Evolutionary conservation across 176 grass and related monocot species (phyloP).

Genomic region (Alloteropsis semialata): DNA sequence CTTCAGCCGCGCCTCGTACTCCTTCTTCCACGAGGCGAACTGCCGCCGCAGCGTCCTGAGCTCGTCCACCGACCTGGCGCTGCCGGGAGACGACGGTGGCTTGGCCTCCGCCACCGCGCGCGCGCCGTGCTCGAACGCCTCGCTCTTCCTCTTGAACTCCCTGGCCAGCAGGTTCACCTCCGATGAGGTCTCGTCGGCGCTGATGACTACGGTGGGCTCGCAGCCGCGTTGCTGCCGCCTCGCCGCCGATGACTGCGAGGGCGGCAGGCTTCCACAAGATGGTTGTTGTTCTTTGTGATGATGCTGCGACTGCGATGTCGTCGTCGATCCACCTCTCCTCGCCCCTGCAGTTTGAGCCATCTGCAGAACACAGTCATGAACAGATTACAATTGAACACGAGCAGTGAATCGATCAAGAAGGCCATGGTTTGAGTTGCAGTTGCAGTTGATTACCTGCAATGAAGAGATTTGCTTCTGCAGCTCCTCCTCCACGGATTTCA

Average conservation of each 20-base stretch:
- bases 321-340: background rate
- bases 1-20: constrained; percentile 31
- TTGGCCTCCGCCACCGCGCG: background rate
- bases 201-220: background rate
- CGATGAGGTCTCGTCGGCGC: background rate
- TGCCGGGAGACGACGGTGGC: background rate
- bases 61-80: constrained; percentile 33
- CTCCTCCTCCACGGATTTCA: constrained; percentile 49
- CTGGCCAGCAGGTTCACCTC: background rate
- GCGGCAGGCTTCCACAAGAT: background rate
- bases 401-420: background rate
- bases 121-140: constrained; percentile 25
- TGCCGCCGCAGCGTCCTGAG: constrained; percentile 35
- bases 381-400: background rate
- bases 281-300: background rate
- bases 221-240: background rate
- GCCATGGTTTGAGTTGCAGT: background rate
- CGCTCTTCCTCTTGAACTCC: constrained; percentile 32
- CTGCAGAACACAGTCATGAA: background rate
- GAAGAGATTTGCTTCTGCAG: constrained; percentile 44
- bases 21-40: constrained; percentile 54
- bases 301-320: background rate
- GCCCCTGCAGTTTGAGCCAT: background rate
- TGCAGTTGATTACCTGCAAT: constrained; percentile 33
- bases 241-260: background rate